Percentiles rank a stretch among this genome's conserved stretches.
phyloP scores from a whole-genome alignment of 1,139 yeast genomes.

The Fermentozyma sake region DNA sequence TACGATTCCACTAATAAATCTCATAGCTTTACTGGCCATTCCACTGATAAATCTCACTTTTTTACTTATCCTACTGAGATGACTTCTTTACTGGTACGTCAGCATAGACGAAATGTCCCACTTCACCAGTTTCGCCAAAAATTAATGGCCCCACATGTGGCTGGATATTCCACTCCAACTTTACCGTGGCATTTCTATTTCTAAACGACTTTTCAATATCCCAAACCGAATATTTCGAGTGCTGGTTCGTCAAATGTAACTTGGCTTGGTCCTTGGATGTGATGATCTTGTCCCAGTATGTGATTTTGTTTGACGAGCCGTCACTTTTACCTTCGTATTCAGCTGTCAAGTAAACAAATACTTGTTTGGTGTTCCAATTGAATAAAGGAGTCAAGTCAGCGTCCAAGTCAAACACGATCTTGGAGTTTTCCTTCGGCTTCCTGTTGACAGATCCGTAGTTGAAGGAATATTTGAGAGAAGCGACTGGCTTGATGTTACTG shows the following conservation, averaged over 20 bases:
- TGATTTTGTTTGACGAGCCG: slow-evolving; percentile 58
- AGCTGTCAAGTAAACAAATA: slow-evolving; percentile 84
- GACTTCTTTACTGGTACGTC: too few species aligned
- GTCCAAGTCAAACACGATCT: slow-evolving; percentile 66
- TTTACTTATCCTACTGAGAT: too few species aligned
- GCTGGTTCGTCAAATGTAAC: slow-evolving; percentile 46
- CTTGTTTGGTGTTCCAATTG: slow-evolving; percentile 96
- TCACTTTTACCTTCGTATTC: slow-evolving; percentile 67
- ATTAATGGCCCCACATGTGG: slow-evolving; percentile 82
- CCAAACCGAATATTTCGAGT: slow-evolving; percentile 83
- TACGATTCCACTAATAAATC: slow-evolving; percentile 4
- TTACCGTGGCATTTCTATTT: slow-evolving; percentile 64
- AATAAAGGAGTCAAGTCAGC: slow-evolving; percentile 66
- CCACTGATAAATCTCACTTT: too few species aligned
- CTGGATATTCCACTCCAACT: slow-evolving; percentile 87
- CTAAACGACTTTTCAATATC: slow-evolving; percentile 69
- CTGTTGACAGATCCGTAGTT: slow-evolving; percentile 69
- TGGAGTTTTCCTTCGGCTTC: slow-evolving; percentile 76
- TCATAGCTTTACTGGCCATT: slow-evolving; percentile 4
- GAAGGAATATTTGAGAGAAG: slow-evolving; percentile 57
- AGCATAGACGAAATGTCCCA: slow-evolving; percentile 26
- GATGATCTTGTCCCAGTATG: slow-evolving; percentile 89
- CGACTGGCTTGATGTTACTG: slow-evolving; percentile 35
- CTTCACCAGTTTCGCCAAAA: slow-evolving; percentile 53
- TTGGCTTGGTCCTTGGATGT: slow-evolving; percentile 53